Percentiles rank a stretch among this genome's conserved stretches.
phyloP scores from a whole-genome alignment of 23 red algal genomes.

The Rhodosorus marinus region DNA sequence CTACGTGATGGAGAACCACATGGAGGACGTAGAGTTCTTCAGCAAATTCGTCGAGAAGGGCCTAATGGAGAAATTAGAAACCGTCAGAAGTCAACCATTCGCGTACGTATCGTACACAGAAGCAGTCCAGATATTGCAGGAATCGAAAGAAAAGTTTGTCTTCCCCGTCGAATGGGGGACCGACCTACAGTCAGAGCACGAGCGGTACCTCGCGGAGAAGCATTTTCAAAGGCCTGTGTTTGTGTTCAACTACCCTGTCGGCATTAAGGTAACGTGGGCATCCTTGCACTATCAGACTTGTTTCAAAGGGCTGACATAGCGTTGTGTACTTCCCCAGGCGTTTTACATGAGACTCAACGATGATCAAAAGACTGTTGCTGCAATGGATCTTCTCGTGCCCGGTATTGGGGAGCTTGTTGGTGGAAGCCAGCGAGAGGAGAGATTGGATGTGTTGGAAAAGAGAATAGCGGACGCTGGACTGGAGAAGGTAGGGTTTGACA shows the following conservation, averaged over 20 bases:
- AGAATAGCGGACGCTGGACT: constrained; percentile 56
- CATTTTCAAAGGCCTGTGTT: constrained; percentile 86
- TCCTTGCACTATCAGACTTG: too few species aligned
- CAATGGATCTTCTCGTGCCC: constrained; percentile 90
- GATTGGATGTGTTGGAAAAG: constrained; percentile 34
- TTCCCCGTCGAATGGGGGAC: constrained; percentile 65
- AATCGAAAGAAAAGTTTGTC: constrained; percentile 26
- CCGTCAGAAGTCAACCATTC: constrained; percentile 28
- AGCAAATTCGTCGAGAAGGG: constrained; percentile 77
- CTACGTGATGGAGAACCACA: constrained; percentile 17
- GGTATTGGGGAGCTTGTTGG: constrained; percentile 93
- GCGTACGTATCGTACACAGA: constrained; percentile 66
- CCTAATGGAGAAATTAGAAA: constrained; percentile 34
- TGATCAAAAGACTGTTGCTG: constrained; percentile 39
- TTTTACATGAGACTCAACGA: constrained; percentile 95
- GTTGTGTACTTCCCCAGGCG: too few species aligned
- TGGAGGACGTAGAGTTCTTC: constrained; percentile 64
- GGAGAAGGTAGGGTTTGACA: constrained; percentile 17
- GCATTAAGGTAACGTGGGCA: too few species aligned
- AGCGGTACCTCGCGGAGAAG: constrained; percentile 80
- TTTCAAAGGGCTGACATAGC: too few species aligned
- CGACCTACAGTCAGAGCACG: constrained; percentile 90
- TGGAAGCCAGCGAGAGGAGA: constrained; percentile 76
- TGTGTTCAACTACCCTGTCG: constrained; percentile 87
- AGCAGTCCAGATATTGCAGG: constrained; percentile 59